These are phyloP conservation scores for Trichosporon asahii DNA, from an alignment of 1,284 basidiomycete species.

Conservation along the genomic window DNA sequence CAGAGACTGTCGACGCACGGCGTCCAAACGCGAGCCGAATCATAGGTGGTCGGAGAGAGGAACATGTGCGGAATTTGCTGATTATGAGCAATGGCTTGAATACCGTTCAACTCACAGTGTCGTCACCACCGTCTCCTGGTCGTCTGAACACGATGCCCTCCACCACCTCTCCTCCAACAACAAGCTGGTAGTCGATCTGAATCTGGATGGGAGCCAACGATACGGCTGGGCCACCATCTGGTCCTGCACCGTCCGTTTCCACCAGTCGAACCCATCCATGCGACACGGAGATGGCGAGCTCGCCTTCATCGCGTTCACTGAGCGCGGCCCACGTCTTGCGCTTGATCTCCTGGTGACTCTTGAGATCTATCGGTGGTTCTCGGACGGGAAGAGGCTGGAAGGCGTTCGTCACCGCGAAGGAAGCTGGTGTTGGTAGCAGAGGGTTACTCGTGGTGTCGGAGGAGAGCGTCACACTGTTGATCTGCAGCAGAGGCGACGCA, in stretches of 20 bases:
- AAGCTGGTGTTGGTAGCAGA: conserved; percentile 64
- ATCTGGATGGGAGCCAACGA: conserved; percentile 44
- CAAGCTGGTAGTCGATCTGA: conserved; percentile 48
- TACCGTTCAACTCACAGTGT: conserved; percentile 61
- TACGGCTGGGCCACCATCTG: conserved; percentile 32
- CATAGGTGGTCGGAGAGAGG: conserved; percentile 81
- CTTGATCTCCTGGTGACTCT: conserved; percentile 89
- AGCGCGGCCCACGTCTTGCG: conserved; percentile 84
- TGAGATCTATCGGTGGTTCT: conserved; percentile 63
- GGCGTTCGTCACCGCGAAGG: conserved; percentile 65
- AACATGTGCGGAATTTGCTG: conserved; percentile 90
- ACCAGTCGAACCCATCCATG: conserved; percentile 63
- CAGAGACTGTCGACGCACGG: conserved; percentile 93
- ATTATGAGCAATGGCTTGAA: background rate
- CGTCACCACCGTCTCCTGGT: conserved; percentile 42
- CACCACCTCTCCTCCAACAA: conserved; percentile 36
- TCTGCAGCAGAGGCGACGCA: conserved; percentile 43
- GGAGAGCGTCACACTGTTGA: conserved; percentile 44
- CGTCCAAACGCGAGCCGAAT: conserved; percentile 92
- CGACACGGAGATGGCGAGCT: conserved; percentile 86
- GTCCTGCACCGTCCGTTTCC: conserved; percentile 25
- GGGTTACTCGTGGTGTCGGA: conserved; percentile 41
- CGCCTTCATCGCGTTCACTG: conserved; percentile 87
- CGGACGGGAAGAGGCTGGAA: conserved; percentile 39
- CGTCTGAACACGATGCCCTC: conserved; percentile 49